Evolutionary conservation across 176 grass and related monocot genomes (phyloP), one percentile per base, ranked within the genome.

Genomic region (Triticum monococcum): DNA sequence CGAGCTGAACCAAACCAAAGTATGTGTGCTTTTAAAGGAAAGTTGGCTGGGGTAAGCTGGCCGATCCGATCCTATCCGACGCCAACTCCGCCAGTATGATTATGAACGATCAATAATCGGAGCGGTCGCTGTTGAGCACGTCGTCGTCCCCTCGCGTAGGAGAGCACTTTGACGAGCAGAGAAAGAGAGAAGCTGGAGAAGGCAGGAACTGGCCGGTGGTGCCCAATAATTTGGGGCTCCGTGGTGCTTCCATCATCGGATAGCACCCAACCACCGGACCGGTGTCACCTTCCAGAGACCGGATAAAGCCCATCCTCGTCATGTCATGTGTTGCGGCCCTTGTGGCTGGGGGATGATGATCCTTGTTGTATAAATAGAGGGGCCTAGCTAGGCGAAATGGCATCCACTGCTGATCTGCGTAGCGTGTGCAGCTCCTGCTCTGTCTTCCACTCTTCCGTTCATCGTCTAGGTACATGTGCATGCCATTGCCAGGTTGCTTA

Each of bases 321-420:
- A 7, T 46, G 72, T 46, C 1, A 9, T 59, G 56, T 59, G 56
- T 20, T 20, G 52, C 45, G 50, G 4, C 12, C 18, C 16, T 30
- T 30, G 28, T 30, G 28, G 28, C 28, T 30, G 28, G 28, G 28
- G 2, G 28, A 2, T 54, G 54, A 22, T 48, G 10, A 17, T 9
- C 7, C 17, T 79, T 12, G 4, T 1, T 64, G 72, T 79, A 91
- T 91, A 91, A 91, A 91, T 88, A 83, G 64, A 61, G 43, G 31
- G 7, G 24, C 17, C 54, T 3, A 5, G 45, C 59, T 24, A 17
- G 26, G 24, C 3, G 68, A 13, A 56, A 68, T 75, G 67, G 59
- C 60, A 90, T 79, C 85, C n/a, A 57, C 35, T 59, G 3, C 18
- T 3, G 0, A 40, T 8, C 37, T 40, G 6, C 20, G 56, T 3